These are phyloP conservation scores for Leptoxyphium fumago DNA, from an alignment of 2,329 filamentous ascomycete species.

Conservation along the genomic window DNA sequence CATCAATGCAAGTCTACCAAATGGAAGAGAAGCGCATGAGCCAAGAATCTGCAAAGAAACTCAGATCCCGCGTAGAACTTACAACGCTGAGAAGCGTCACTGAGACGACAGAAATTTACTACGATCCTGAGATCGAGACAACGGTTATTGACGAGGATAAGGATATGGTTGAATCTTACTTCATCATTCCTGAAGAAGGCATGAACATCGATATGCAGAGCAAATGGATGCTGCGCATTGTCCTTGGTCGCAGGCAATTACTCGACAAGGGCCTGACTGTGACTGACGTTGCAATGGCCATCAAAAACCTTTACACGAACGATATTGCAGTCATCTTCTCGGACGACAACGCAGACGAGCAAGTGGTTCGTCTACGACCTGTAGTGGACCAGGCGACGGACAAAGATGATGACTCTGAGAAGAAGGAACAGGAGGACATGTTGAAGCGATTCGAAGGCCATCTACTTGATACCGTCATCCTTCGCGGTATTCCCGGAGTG, in stretches of 20 bases:
- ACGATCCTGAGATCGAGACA: slow-evolving; percentile 75
- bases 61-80: slow-evolving; percentile 85
- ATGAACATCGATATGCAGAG: slow-evolving; percentile 57
- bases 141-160: slow-evolving; percentile 78
- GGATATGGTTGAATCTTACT: slow-evolving; percentile 95
- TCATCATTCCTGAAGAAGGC: slow-evolving; percentile 79
- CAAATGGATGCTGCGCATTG: slow-evolving; percentile 87
- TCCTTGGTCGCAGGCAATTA: slow-evolving; percentile 83
- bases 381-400: slow-evolving; percentile 37
- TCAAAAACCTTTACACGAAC: slow-evolving; percentile 74
- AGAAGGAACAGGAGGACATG: slow-evolving; percentile 78
- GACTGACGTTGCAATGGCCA: slow-evolving; percentile 74
- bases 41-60: slow-evolving; percentile 67
- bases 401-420: slow-evolving; percentile 45
- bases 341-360: slow-evolving; percentile 92
- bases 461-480: slow-evolving; percentile 75
- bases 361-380: slow-evolving; percentile 74
- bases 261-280: slow-evolving; percentile 88
- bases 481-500: slow-evolving; percentile 80
- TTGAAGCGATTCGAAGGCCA: slow-evolving; percentile 85
- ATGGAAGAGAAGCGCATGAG: slow-evolving; percentile 43
- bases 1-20: slow-evolving; percentile 88
- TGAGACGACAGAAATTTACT: slow-evolving; percentile 88
- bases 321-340: slow-evolving; percentile 91
- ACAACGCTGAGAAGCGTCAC: slow-evolving; percentile 87